Evolutionary conservation across 2,329 filamentous ascomycete species (phyloP).

Genomic region (Colletotrichum sansevieriae): DNA sequence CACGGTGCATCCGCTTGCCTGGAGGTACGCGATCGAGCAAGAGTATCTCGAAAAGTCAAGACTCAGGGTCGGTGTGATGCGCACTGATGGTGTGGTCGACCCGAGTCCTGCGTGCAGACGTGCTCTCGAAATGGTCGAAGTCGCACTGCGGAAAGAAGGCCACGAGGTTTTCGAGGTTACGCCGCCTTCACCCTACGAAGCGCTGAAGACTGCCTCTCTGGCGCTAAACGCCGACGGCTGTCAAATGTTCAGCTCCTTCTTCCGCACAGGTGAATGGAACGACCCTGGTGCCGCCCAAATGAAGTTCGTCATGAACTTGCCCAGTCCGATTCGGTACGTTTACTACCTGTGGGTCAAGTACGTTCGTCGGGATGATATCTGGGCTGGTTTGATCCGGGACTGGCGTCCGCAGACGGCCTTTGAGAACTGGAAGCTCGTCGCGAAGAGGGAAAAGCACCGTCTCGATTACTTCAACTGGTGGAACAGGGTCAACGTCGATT

Average conservation of each 20-base stretch:
- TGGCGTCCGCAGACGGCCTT: slow-evolving; percentile 81
- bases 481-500: slow-evolving; percentile 79
- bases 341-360: slow-evolving; percentile 94
- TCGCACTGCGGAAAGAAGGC: slow-evolving; percentile 77
- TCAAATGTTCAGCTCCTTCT: slow-evolving; percentile 81
- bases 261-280: slow-evolving; percentile 82
- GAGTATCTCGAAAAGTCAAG: slow-evolving; percentile 72
- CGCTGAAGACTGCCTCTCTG: slow-evolving; percentile 80
- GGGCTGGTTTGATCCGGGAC: slow-evolving; percentile 80
- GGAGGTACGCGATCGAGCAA: slow-evolving; percentile 73
- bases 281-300: slow-evolving; percentile 84
- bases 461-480: slow-evolving; percentile 88
- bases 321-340: slow-evolving; percentile 81
- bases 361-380: slow-evolving; percentile 78
- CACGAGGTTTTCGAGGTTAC: slow-evolving; percentile 78
- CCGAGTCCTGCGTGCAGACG: slow-evolving; percentile 87
- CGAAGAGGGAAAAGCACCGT: slow-evolving; percentile 82
- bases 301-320: slow-evolving; percentile 78
- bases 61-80: slow-evolving; percentile 81
- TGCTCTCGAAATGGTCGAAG: slow-evolving; percentile 78
- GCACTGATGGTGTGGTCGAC: slow-evolving; percentile 85
- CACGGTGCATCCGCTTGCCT: slow-evolving; percentile 85
- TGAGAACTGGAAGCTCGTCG: slow-evolving; percentile 87
- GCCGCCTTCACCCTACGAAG: slow-evolving; percentile 80
- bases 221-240: slow-evolving; percentile 90